Percentiles rank a stretch among this genome's conserved stretches.
phyloP scores from a whole-genome alignment of 495 filamentous ascomycete species.

The Antarctomyces pellizariae region DNA sequence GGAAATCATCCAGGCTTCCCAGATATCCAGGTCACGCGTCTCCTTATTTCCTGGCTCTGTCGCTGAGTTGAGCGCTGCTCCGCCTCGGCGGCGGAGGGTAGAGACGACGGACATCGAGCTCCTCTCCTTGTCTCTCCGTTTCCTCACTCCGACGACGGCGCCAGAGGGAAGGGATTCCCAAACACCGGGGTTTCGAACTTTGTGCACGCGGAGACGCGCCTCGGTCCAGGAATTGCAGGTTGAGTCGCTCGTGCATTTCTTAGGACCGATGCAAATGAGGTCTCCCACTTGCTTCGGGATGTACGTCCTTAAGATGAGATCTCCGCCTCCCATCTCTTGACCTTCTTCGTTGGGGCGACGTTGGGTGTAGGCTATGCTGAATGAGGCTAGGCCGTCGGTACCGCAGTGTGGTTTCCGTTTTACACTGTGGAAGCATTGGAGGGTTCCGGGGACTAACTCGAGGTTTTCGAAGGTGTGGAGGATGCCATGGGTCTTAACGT shows the following conservation, averaged over 20 bases:
- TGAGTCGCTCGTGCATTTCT: constrained; percentile 7
- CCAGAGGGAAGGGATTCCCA: constrained; percentile 25
- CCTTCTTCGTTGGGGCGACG: too few species aligned
- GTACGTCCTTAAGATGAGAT: constrained; percentile 31
- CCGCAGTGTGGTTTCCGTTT: constrained; percentile 23
- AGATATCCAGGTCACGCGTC: constrained; percentile 17
- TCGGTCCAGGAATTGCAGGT: constrained; percentile 20
- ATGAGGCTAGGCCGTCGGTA: constrained; percentile 22
- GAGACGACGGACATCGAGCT: constrained; percentile 1
- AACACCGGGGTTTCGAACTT: constrained; percentile 22
- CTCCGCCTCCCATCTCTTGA: constrained; percentile 24
- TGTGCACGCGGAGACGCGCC: constrained; percentile 14
- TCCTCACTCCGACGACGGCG: constrained; percentile 23
- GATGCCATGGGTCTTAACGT: constrained; percentile 22
- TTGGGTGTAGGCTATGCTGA: constrained; percentile 30
- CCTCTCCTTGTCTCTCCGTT: constrained; percentile 6
- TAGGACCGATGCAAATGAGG: constrained; percentile 18
- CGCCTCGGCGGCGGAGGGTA: neutral
- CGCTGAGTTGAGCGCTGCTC: constrained; percentile 1
- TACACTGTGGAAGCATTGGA: constrained; percentile 24
- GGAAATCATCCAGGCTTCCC: constrained; percentile 45
- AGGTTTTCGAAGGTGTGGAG: constrained; percentile 32
- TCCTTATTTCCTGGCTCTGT: constrained; percentile 2
- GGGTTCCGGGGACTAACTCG: constrained; percentile 25
- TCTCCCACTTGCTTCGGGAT: constrained; percentile 21